Conservation (phyloP, 441 rosid genomes). For the Gossypium schwendimanii region DNA sequence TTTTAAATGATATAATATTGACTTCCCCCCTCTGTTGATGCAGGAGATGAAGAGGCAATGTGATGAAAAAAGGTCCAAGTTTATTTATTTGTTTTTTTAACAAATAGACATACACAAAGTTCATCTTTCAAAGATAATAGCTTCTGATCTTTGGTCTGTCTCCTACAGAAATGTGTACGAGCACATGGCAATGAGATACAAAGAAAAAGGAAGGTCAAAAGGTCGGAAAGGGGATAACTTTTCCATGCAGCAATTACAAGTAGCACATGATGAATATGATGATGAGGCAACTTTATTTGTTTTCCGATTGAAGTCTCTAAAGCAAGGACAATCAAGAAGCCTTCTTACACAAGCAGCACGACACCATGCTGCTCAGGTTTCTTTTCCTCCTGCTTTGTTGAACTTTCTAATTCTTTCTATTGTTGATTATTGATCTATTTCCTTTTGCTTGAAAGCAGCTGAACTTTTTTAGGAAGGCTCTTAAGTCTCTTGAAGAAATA, state of each 20-base stretch:
- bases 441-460: constrained; percentile 32
- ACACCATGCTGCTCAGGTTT: constrained; percentile 82
- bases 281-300: constrained; percentile 61
- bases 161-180: constrained; percentile 46
- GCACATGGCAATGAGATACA: constrained; percentile 36
- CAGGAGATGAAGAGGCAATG: constrained; percentile 75
- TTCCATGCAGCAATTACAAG: constrained; percentile 48
- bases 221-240: constrained; percentile 53
- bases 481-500: constrained; percentile 51
- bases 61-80: constrained; percentile 59
- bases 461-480: constrained; percentile 59
- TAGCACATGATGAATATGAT: constrained; percentile 59
- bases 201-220: constrained; percentile 55
- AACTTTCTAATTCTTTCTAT: neutral
- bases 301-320: constrained; percentile 63
- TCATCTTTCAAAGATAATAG: constrained; percentile 11
- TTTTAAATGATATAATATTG: constrained; percentile 13
- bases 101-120: neutral
- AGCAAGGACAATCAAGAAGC: constrained; percentile 74
- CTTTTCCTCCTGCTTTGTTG: constrained; percentile 15
- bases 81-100: constrained; percentile 2
- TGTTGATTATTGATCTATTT: constrained; percentile 5
- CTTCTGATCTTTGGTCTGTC: constrained; percentile 15
- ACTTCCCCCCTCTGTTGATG: constrained; percentile 20
- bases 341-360: constrained; percentile 82